Conservation (phyloP, 805 yeast species). For the Yamadazyma scolyti region DNA sequence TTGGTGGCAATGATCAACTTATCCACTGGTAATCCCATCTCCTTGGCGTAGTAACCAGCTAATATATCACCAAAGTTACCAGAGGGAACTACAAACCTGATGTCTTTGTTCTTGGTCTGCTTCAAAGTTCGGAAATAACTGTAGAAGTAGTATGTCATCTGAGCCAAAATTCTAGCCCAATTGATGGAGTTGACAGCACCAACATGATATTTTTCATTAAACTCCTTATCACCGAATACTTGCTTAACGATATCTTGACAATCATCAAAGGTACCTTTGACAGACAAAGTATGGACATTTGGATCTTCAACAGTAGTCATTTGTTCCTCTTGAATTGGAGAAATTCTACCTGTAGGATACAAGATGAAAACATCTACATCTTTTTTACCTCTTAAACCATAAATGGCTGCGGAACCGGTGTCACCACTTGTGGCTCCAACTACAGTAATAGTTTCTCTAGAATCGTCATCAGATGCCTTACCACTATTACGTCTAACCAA, state of each 20-base stretch:
- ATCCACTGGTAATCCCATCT: constrained; percentile 92
- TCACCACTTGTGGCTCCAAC: constrained; percentile 99
- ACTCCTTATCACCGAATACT: constrained; percentile 83
- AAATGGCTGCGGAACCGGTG: constrained; percentile 98
- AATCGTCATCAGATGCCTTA: constrained; percentile 41
- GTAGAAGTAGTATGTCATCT: constrained; percentile 93
- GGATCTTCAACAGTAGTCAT: constrained; percentile 95
- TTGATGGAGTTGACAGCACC: constrained; percentile 98
- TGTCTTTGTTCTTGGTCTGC: constrained; percentile 30
- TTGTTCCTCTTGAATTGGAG: constrained; percentile 97
- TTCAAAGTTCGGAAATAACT: constrained; percentile 74
- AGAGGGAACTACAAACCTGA: constrained; percentile 90
- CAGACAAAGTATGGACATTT: constrained; percentile 93
- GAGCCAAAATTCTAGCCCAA: constrained; percentile 99
- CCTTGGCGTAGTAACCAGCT: constrained; percentile 92
- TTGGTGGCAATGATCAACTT: constrained; percentile 91
- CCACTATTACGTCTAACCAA: constrained; percentile 66
- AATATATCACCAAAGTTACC: constrained; percentile 98
- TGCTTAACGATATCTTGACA: constrained; percentile 96
- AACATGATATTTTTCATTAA: constrained; percentile 85
- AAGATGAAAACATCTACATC: constrained; percentile 96
- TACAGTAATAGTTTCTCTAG: constrained; percentile 80
- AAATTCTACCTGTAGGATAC: constrained; percentile 96
- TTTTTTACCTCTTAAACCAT: constrained; percentile 94
- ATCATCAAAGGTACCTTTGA: constrained; percentile 95